Conservation (phyloP, 805 yeast species). For the Lachancea fermentati region DNA sequence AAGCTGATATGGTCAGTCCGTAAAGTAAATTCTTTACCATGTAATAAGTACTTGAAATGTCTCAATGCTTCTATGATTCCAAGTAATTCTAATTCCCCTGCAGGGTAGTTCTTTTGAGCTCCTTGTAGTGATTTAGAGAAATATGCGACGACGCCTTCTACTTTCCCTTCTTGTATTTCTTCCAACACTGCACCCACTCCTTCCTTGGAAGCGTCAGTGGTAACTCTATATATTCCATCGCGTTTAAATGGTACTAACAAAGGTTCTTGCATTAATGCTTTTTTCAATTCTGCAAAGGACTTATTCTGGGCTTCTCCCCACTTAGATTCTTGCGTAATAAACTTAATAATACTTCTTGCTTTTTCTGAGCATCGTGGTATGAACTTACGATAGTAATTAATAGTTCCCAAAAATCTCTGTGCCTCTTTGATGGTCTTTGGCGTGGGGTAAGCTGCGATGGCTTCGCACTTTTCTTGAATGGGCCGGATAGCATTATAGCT, state of each 20-base stretch:
- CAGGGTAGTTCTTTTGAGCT: conserved; percentile 11
- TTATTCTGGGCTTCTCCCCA: conserved; percentile 2
- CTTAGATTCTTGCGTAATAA: too few relatives aligned
- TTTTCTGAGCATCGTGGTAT: conserved; percentile 12
- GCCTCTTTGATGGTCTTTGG: conserved; percentile 12
- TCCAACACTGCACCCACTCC: conserved; percentile 18
- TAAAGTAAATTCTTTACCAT: too few relatives aligned
- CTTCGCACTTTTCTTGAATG: conserved; percentile 13
- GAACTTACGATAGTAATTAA: conserved; percentile 15
- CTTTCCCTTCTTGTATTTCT: conserved; percentile 8
- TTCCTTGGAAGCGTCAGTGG: conserved; percentile 13
- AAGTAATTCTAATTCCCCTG: conserved; percentile 15
- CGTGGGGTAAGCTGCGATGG: conserved; percentile 9
- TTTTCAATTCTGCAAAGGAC: conserved; percentile 3
- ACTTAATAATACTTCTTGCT: too few relatives aligned
- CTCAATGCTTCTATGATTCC: too few relatives aligned
- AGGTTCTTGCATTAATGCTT: conserved; percentile 1
- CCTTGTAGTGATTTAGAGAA: conserved; percentile 8
- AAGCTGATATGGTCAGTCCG: too few relatives aligned
- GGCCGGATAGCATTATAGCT: conserved; percentile 10
- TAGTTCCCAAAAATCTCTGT: conserved; percentile 16
- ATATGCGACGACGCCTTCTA: conserved; percentile 13
- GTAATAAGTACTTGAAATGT: too few relatives aligned
- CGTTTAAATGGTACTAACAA: conserved; percentile 1
- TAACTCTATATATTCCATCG: conserved; percentile 6